These are phyloP conservation scores for Saccharomycopsis sp. DNA, from an alignment of 805 yeast species.

Conservation along the genomic window DNA sequence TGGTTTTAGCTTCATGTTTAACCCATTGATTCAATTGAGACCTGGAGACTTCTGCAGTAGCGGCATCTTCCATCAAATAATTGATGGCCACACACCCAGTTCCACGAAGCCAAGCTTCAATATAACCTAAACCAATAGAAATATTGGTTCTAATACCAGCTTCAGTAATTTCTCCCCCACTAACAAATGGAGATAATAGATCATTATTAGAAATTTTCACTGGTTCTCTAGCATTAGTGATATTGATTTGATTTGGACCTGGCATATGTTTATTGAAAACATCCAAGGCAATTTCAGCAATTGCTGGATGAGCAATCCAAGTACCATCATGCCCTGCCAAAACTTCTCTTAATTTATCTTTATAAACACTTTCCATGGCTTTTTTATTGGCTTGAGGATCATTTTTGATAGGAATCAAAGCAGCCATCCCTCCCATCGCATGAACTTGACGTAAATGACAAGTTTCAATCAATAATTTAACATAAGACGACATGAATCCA, in stretches of 20 bases:
- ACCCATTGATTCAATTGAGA: slow-evolving; percentile 71
- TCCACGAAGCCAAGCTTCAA: slow-evolving; percentile 68
- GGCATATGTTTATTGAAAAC: slow-evolving; percentile 70
- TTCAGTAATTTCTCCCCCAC: slow-evolving; percentile 52
- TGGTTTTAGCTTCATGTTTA: slow-evolving; percentile 47
- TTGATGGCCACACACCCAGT: slow-evolving; percentile 67
- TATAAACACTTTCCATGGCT: slow-evolving; percentile 59
- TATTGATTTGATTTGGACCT: slow-evolving; percentile 61
- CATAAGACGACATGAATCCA: slow-evolving; percentile 62
- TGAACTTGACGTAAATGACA: slow-evolving; percentile 65
- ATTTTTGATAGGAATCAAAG: slow-evolving; percentile 62
- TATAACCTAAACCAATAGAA: slow-evolving; percentile 54
- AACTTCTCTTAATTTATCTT: slow-evolving; percentile 60
- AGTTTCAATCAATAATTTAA: slow-evolving; percentile 52
- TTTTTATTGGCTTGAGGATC: slow-evolving; percentile 49
- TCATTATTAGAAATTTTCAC: slow-evolving; percentile 45
- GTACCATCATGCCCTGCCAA: slow-evolving; percentile 65
- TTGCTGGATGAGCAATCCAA: slow-evolving; percentile 71
- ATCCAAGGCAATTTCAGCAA: slow-evolving; percentile 53
- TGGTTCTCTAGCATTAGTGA: slow-evolving; percentile 28
- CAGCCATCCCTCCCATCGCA: slow-evolving; percentile 77
- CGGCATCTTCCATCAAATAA: slow-evolving; percentile 71
- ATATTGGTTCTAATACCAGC: slow-evolving; percentile 55
- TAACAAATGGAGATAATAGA: slow-evolving; percentile 48
- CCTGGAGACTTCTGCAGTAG: slow-evolving; percentile 70